Evolutionary conservation across 176 grass and related monocot genomes (phyloP), one percentile per base, ranked within the genome.

Genomic region (Cenchrus americanus): DNA sequence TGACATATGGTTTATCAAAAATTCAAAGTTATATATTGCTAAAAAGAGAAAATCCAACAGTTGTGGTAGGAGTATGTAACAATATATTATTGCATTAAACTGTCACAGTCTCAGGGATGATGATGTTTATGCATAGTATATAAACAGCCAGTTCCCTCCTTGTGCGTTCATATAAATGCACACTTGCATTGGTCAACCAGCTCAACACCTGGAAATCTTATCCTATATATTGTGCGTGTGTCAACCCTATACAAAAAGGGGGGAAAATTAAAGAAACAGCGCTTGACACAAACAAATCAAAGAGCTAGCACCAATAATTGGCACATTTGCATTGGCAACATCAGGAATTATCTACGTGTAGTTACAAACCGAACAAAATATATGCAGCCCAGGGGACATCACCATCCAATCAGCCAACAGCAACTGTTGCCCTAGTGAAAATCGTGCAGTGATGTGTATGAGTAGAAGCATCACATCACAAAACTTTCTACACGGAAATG

Each of bases 251-350:
- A 1, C 17, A 5, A 12, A 43, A 59, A 40, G 8, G 47, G 43
- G 1, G 9, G 1, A 14, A 21, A 5, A 11, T 42, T 42, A 60
- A 43, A 24, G 1, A 15, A 76, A 41, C 2, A 4, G 5, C 34
- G 12, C 9, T 42, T 76, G 73, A 24, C 8, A 60, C 21, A 21
- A 77, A 77, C 55, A 77, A 6, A 43, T 59, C 30, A 13, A 21
- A 74, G 17, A 60, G 8, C 58, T 49, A 49, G 48, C 77, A 67
- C 73, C 57, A 77, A 54, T 80, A 80, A 42, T 50, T 53, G 48
- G 32, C 62, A 67, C 27, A 24, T 61, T n/a, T 66, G 34, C 34
- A 37, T 37, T 37, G 62, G 11, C 62, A 66, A 22, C 44, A 66
- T 22, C 62, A 52, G 24, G 7, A 26, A 24, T 84, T 57, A 23